Percentiles rank a stretch among this genome's conserved stretches.
phyloP scores from a whole-genome alignment of 1,284 basidiomycete species.

The Hymenochaete sp. region DNA sequence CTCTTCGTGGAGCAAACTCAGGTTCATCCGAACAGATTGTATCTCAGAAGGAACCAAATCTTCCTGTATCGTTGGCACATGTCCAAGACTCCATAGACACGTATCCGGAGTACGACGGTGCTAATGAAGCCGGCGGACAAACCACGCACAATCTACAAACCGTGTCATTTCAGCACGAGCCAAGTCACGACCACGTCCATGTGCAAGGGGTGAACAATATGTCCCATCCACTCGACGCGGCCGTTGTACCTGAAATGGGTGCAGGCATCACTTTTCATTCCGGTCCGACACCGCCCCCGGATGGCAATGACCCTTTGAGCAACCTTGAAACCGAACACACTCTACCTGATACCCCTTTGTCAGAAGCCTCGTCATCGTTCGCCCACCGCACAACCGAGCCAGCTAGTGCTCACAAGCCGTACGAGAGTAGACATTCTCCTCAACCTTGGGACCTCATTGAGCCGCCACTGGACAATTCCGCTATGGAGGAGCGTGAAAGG shows the following conservation, averaged over 20 bases:
- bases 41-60: no score
- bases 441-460: conserved; percentile 16
- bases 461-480: conserved; percentile 10
- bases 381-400: background rate
- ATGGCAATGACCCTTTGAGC: background rate
- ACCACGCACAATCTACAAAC: no score
- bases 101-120: no score
- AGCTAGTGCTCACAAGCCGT: conserved; percentile 6
- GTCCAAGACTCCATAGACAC: no score
- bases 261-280: no score
- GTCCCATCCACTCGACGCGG: no score
- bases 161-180: no score
- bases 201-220: no score
- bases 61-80: no score
- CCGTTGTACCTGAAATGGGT: no score
- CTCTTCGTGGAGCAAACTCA: conserved; percentile 5
- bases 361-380: background rate
- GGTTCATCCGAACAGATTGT: background rate
- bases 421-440: conserved; percentile 2
- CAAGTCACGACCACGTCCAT: no score
- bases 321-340: background rate
- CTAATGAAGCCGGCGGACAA: no score
- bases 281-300: background rate
- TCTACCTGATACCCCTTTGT: background rate
- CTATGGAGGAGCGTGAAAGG: conserved; percentile 6